A percentile compares a stretch with the other conserved stretches of the same genome.
Conservation (phyloP, 1,284 basidiomycete genomes). For the Inonotus hispidus region DNA sequence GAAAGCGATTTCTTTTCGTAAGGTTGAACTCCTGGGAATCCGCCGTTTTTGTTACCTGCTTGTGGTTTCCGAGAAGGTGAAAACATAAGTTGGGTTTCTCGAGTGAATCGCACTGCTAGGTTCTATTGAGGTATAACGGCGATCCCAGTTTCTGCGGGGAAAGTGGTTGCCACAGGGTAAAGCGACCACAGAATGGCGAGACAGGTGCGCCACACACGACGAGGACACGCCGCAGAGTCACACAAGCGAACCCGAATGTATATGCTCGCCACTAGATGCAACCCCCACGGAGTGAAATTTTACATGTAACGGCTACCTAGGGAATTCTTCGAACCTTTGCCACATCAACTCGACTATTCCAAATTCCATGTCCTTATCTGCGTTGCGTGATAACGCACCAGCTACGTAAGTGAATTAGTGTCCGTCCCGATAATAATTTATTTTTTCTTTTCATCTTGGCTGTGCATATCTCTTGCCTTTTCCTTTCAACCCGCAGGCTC, state of each 20-base stretch:
- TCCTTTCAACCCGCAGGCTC: neutral
- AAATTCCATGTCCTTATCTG: slow-evolving; percentile 1
- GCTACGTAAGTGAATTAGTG: neutral
- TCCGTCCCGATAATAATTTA: neutral
- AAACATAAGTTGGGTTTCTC: neutral
- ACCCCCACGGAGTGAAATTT: neutral
- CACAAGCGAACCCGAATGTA: neutral
- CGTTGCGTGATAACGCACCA: neutral
- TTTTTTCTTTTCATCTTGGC: slow-evolving; percentile 4
- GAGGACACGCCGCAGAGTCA: neutral
- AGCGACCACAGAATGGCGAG: neutral
- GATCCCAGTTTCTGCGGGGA: slow-evolving; percentile 1
- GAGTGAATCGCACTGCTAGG: neutral
- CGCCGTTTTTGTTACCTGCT: neutral
- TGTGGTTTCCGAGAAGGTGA: neutral
- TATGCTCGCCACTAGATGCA: neutral
- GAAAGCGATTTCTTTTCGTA: neutral
- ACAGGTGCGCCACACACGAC: neutral
- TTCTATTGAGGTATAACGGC: neutral
- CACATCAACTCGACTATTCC: too few species aligned
- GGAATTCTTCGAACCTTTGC: neutral
- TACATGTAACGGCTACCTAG: neutral
- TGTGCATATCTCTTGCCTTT: neutral
- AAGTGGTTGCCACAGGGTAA: slow-evolving; percentile 8
- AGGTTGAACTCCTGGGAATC: neutral